These are phyloP conservation scores for Rhodotorula graminis DNA, from an alignment of 768 basidiomycete species.

Conservation along the genomic window DNA sequence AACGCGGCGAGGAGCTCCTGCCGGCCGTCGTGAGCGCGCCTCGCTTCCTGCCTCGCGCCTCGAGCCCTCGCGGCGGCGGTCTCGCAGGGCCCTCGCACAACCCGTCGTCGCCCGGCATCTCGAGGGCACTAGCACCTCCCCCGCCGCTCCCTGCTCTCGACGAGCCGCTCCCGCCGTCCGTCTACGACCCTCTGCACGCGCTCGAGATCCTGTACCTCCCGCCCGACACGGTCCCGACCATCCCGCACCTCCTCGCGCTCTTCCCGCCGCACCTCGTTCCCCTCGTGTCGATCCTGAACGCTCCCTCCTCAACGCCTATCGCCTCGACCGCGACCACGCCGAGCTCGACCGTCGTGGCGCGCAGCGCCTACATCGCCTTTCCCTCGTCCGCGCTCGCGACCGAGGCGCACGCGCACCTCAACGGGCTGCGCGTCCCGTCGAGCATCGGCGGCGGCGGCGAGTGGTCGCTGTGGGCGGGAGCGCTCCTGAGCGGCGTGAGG, in stretches of 20 bases:
- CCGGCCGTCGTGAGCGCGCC: too few species aligned
- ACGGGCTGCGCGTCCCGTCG: not conserved
- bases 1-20: not conserved
- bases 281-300: not conserved
- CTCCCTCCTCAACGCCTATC: not conserved
- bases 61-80: too few species aligned
- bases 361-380: not conserved
- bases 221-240: not conserved
- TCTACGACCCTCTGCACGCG: not conserved
- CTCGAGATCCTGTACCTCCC: not conserved
- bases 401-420: slow-evolving; percentile 1
- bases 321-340: not conserved
- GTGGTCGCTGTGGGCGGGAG: too few species aligned
- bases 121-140: not conserved
- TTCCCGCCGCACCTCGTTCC: not conserved
- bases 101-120: not conserved
- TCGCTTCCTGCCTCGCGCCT: too few species aligned
- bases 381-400: not conserved
- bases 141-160: not conserved
- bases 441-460: not conserved
- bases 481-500: not conserved
- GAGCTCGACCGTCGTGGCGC: not conserved
- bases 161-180: not conserved
- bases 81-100: too few species aligned
- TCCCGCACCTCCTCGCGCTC: not conserved